Conservation (phyloP, 2,329 filamentous ascomycete genomes). For the Nigrograna mackinnonii region DNA sequence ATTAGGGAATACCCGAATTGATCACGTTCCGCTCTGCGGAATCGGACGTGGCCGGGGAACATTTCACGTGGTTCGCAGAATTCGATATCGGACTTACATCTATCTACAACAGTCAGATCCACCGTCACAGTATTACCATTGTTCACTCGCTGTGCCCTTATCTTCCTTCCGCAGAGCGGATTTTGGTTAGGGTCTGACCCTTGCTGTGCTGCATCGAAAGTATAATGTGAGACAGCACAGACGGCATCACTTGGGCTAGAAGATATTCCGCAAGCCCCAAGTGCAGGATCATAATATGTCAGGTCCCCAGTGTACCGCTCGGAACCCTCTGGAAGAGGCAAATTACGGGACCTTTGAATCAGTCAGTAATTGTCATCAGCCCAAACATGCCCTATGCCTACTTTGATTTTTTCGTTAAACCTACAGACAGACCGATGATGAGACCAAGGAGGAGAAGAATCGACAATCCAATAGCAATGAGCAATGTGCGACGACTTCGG, state of each 20-base stretch:
- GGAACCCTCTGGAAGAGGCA: conserved; percentile 57
- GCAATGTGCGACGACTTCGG: conserved; percentile 41
- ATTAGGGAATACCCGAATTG: too few species aligned
- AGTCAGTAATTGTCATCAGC: conserved; percentile 11
- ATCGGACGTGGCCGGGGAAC: too few species aligned
- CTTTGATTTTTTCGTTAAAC: conserved; percentile 30
- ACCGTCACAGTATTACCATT: conserved; percentile 54
- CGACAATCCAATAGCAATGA: conserved; percentile 35
- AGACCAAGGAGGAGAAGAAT: conserved; percentile 41
- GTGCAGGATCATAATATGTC: conserved; percentile 68
- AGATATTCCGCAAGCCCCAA: conserved; percentile 71
- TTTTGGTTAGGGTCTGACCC: conserved; percentile 63
- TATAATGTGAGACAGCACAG: conserved; percentile 67
- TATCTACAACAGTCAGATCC: conserved; percentile 69
- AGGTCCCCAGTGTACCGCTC: conserved; percentile 64
- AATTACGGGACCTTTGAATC: conserved; percentile 37
- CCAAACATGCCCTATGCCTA: background rate
- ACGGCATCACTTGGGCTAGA: conserved; percentile 61
- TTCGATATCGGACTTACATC: conserved; percentile 52
- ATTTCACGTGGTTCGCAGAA: conserved; percentile 1
- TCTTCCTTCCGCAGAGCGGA: conserved; percentile 67
- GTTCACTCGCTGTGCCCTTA: conserved; percentile 61
- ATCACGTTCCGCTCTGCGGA: too few species aligned
- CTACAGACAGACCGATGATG: conserved; percentile 47
- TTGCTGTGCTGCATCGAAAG: conserved; percentile 64